Base-by-base conservation (phyloP, 2,329 filamentous ascomycete genomes). In the Stemphylium vesicarium region DNA sequence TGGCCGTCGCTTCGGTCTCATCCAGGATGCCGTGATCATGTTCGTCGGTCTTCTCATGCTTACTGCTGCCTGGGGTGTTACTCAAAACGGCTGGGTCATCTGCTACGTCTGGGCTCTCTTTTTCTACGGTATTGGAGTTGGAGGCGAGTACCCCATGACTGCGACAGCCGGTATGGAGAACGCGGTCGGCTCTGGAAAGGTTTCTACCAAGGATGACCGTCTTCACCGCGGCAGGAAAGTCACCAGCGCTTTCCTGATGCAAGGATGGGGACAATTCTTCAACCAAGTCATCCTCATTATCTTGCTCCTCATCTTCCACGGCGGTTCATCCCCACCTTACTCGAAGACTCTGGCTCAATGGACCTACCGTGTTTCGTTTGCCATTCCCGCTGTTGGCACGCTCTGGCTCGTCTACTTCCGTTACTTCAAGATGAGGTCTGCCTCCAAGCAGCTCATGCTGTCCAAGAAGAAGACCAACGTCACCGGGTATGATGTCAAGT, bases 371-470 rank as follows among this genome's bases (percentile, higher is more conserved):
- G 79, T 98, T 47, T 96, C 91, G 2, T 98, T 98, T 73, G 92
- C 91, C 44, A 87, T 97, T 65, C 93, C 94, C 5, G 93, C 93
- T 39, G 83, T 94, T 42, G 94, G 94, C 51, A 97, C 94, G 1
- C 82, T 96, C 36, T 96, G 93, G 92, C 88, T 98, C 20, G 88
- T 94, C 70, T 98, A 97, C 85, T 96, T 95, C 83, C 90, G 94
- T 85, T 89, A 87, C 73, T 97, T 87, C 83, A 96, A 95, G 83
- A 96, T 98, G 93, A 89, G 88, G 70, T 85, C 91, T 26, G 92
- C 93, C 38, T 90, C 89, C 65, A 92, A 91, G 78, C 89, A 95
- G 76, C 85, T 98, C 39, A 82, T 87, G 51, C 80, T 87, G 15
- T 89, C 90, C 59, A 98, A 97, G 86, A 91, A 88, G 81, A 93